Conservation (phyloP, 78 protist genomes). For the Dictyostelium firmibasis region DNA sequence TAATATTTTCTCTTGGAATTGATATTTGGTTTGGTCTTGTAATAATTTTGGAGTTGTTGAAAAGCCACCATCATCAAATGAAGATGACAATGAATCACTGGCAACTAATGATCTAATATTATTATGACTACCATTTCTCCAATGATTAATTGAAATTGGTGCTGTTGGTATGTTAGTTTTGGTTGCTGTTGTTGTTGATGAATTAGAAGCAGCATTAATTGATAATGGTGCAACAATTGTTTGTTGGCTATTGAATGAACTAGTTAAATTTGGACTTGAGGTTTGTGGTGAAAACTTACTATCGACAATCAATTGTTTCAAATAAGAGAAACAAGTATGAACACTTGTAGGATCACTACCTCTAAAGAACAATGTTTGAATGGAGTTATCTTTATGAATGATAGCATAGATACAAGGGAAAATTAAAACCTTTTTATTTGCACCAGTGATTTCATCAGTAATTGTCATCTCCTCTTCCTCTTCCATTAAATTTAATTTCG, state of each 20-base stretch:
- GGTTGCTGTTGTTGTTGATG: neutral
- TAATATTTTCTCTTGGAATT: conserved; percentile 4
- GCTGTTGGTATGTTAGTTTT: neutral
- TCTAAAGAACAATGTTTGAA: conserved; percentile 67
- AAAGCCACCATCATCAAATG: neutral
- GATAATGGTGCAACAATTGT: neutral
- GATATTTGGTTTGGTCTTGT: neutral
- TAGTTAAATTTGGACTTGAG: neutral
- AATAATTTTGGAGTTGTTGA: conserved; percentile 7
- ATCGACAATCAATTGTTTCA: conserved; percentile 21
- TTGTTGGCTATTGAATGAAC: neutral
- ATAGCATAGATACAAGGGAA: conserved; percentile 66
- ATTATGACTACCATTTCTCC: neutral
- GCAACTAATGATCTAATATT: neutral
- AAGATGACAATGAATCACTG: neutral
- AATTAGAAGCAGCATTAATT: neutral
- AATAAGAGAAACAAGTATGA: conserved; percentile 21
- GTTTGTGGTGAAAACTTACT: conserved; percentile 17
- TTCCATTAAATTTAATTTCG: conserved; percentile 66
- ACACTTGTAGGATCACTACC: conserved; percentile 32
- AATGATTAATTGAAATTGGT: neutral
- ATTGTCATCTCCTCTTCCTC: conserved; percentile 12
- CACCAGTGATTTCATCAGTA: neutral
- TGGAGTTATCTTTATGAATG: conserved; percentile 36
- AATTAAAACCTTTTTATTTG: conserved; percentile 38